Base-by-base conservation (phyloP, 257 asterid species). In the Penstemon barbatus region DNA sequence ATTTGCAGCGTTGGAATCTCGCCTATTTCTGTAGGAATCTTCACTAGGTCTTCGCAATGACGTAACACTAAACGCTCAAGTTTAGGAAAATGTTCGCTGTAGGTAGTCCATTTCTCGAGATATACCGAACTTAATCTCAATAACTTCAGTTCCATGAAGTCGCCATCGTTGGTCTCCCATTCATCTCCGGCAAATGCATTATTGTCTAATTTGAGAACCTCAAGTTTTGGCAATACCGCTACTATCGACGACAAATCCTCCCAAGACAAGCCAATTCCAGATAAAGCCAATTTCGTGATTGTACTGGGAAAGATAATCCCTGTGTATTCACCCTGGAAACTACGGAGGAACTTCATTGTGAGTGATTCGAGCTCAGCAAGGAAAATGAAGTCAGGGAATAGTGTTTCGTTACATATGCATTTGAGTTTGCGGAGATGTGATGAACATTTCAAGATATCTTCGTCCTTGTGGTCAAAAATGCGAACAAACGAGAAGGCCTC, bases 311-410 rank as follows among this genome's bases (percentile, higher is more conserved):
- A 50, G 36, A 0, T 50, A 3, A 52, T 50, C 7, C 1, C 1
- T 12, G 19, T 3, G 37, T 10, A 3, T 33, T 65, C 13, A 5
- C 1, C 12, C 41, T 25, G 1, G 4, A 7, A 9, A 0, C 5
- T 8, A 36, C 10, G 18, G 18, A 6, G 18, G 62, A 19, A 18
- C 13, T 1, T 18, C 13, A 70, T 39, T 1, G 42, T 70, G 71
- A 72, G 67, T 0, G 69, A 59, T 59, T 58, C 78, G n/a, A 74
- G 78, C 58, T 46, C 8, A 12, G 50, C 13, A 25, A 66, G 78
- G 53, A 65, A 73, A n/a, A 36, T 3, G 3, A 73, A 37, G n/a
- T 45, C 69, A 7, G 51, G 77, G 56, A 59, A 25, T 8, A 10
- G 5, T 39, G 48, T 25, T 38, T 2, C 4, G 18, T 15, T 15